phyloP scores from a whole-genome alignment of 495 filamentous ascomycete genomes.

The Penicillium soppii region DNA sequence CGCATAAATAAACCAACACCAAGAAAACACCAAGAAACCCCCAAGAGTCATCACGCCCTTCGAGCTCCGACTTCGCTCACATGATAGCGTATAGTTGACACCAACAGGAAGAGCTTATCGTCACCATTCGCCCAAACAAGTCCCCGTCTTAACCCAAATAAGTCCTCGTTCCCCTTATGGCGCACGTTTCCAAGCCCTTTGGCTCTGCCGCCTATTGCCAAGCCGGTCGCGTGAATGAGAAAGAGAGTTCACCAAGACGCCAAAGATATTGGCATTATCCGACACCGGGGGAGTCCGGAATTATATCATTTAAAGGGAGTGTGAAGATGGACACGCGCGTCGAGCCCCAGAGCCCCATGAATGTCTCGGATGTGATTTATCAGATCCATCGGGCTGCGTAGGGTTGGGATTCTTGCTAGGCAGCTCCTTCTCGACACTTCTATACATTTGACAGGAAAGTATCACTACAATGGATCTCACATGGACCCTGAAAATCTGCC shows the following conservation, averaged over 20 bases:
- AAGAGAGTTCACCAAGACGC: no score
- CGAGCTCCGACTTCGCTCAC: conserved; percentile 26
- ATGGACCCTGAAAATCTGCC: no score
- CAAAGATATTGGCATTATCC: no score
- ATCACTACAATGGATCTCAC: no score
- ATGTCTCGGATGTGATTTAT: not conserved
- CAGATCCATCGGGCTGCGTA: not conserved
- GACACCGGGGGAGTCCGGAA: no score
- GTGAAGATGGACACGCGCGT: not conserved
- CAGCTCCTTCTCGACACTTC: no score
- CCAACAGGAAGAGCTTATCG: conserved; percentile 7
- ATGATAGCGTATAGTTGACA: not conserved
- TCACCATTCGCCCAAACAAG: not conserved
- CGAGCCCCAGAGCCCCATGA: not conserved
- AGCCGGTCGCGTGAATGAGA: no score
- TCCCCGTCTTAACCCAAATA: not conserved
- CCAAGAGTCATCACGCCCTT: conserved; percentile 11
- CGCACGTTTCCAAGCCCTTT: not conserved
- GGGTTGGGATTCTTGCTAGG: no score
- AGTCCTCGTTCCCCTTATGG: not conserved
- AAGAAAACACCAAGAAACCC: not conserved
- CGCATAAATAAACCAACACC: conserved; percentile 14
- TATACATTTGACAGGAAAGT: no score
- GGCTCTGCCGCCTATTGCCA: not conserved
- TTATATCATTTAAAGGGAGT: no score